These are phyloP conservation scores for Xylaria curta DNA, from an alignment of 495 filamentous ascomycete species.

Conservation along the genomic window DNA sequence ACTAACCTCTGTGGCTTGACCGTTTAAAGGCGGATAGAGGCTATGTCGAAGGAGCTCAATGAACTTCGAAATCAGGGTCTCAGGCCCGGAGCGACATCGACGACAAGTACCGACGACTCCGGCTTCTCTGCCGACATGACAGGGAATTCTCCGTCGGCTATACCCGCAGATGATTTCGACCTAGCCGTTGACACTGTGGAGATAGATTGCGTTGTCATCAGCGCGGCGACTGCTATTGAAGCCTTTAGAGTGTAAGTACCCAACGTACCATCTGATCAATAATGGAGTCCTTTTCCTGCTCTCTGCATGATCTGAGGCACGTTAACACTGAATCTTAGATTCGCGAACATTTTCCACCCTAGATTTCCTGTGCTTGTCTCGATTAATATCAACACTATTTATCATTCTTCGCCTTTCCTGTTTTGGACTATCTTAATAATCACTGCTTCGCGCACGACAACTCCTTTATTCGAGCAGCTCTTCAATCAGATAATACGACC, in stretches of 20 bases:
- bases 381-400: constrained; percentile 34
- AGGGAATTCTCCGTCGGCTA: constrained; percentile 19
- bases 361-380: constrained; percentile 39
- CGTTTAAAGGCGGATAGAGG: constrained; percentile 36
- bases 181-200: constrained; percentile 32
- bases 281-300: background rate
- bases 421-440: constrained; percentile 44
- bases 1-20: constrained; percentile 16
- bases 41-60: constrained; percentile 42
- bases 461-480: constrained; percentile 29
- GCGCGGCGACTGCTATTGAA: constrained; percentile 31
- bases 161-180: constrained; percentile 35
- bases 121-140: constrained; percentile 5
- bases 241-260: constrained; percentile 34
- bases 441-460: constrained; percentile 24
- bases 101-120: constrained; percentile 32
- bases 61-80: constrained; percentile 38
- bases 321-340: constrained; percentile 31
- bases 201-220: constrained; percentile 32
- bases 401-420: constrained; percentile 37
- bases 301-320: background rate
- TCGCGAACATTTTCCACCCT: constrained; percentile 32
- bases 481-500: constrained; percentile 34
- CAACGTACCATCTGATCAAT: background rate
- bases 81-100: constrained; percentile 30